Conservation (phyloP, 179 eudicot genomes). For the Silene vulgaris region DNA sequence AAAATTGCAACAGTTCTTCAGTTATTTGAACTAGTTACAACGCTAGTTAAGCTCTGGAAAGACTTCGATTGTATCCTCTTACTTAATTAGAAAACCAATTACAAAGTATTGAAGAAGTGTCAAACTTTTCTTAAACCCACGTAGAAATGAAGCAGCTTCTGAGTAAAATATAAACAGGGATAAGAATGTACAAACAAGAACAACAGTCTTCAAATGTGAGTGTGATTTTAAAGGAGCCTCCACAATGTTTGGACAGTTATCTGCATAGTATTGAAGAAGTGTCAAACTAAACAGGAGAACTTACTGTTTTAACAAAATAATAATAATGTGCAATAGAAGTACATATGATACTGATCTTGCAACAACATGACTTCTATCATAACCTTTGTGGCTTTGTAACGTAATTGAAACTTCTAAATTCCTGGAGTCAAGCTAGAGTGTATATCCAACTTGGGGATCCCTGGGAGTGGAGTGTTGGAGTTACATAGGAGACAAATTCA, state of each 20-base stretch:
- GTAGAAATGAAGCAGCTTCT: background rate
- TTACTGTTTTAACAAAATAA: background rate
- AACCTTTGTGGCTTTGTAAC: background rate
- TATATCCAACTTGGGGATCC: too few relatives aligned
- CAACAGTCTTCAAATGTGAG: constrained; percentile 58
- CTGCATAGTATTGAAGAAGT: constrained; percentile 27
- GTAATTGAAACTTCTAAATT: background rate
- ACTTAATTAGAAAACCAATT: background rate
- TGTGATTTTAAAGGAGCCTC: constrained; percentile 42
- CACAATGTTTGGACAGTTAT: constrained; percentile 33
- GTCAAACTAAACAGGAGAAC: background rate
- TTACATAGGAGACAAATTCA: background rate
- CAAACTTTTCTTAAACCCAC: background rate
- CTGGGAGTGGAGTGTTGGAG: background rate
- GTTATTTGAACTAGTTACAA: background rate
- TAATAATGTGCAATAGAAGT: constrained; percentile 6
- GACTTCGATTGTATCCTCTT: background rate
- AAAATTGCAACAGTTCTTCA: background rate
- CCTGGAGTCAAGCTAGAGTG: background rate
- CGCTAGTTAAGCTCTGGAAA: background rate
- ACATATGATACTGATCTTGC: background rate
- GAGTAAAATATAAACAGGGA: constrained; percentile 19
- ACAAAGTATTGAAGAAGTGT: too few relatives aligned
- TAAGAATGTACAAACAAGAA: constrained; percentile 66
- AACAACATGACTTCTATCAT: constrained; percentile 3